Percentiles rank a stretch among this genome's conserved stretches.
Conservation (phyloP, 202 grass and related monocot genomes). For the Zoysia matrella region DNA sequence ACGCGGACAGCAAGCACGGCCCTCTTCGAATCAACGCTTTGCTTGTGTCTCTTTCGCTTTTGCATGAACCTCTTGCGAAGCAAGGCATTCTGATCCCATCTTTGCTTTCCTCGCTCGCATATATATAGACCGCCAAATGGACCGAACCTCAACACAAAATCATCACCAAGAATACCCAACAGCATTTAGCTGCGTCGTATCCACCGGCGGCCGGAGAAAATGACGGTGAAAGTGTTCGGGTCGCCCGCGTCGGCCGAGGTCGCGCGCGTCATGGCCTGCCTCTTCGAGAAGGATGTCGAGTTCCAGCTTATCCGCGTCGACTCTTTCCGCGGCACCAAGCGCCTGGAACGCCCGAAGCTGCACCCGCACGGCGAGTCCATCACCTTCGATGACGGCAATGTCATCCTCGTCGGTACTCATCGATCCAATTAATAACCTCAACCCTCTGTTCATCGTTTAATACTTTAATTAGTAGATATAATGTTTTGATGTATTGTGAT, state of each 20-base stretch:
- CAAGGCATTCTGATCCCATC: constrained; percentile 37
- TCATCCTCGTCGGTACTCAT: constrained; percentile 60
- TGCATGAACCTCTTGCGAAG: constrained; percentile 24
- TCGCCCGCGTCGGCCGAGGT: constrained; percentile 64
- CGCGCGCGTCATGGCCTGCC: constrained; percentile 69
- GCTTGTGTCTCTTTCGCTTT: constrained; percentile 51
- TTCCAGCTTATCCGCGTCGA: constrained; percentile 58
- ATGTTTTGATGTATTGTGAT: neutral
- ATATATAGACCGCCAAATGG: constrained; percentile 26
- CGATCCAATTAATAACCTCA: no score
- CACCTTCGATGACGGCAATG: constrained; percentile 71
- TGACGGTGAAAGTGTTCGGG: constrained; percentile 76
- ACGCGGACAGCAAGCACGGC: constrained; percentile 14
- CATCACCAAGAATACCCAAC: neutral
- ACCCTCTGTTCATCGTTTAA: no score
- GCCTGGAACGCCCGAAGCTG: constrained; percentile 65
- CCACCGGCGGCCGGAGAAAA: neutral
- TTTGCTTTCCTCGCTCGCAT: neutral
- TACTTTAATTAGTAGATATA: neutral
- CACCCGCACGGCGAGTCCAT: constrained; percentile 76
- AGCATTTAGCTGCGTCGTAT: neutral
- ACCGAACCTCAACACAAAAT: neutral
- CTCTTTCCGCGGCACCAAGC: constrained; percentile 64
- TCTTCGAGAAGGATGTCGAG: constrained; percentile 52
- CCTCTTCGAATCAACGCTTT: constrained; percentile 43